A percentile compares a stretch with the other conserved stretches of the same genome.
These are phyloP conservation scores for Ceratocystis cacaofunesta DNA, from an alignment of 2,329 filamentous ascomycete species.

Conservation along the genomic window DNA sequence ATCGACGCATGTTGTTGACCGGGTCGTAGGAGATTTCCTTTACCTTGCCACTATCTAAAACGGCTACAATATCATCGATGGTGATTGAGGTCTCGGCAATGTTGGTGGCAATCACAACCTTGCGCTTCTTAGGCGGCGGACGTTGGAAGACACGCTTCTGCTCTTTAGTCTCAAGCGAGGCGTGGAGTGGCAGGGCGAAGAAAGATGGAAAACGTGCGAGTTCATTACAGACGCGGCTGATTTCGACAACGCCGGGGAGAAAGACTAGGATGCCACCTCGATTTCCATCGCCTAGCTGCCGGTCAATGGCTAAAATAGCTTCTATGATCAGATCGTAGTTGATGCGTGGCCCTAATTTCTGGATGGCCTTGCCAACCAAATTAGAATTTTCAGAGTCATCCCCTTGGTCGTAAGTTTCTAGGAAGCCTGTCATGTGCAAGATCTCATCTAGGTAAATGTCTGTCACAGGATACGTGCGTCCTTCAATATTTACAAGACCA, in stretches of 20 bases:
- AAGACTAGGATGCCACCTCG: slow-evolving; percentile 85
- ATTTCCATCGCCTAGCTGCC: slow-evolving; percentile 53
- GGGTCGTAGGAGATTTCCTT: slow-evolving; percentile 95
- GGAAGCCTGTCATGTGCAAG: slow-evolving; percentile 62
- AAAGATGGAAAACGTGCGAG: slow-evolving; percentile 48
- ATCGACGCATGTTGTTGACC: slow-evolving; percentile 80
- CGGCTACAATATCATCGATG: slow-evolving; percentile 90
- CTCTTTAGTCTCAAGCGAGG: slow-evolving; percentile 75
- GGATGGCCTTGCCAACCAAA: slow-evolving; percentile 53
- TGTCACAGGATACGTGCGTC: slow-evolving; percentile 76
- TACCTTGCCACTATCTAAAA: slow-evolving; percentile 87
- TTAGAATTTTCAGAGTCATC: slow-evolving; percentile 1
- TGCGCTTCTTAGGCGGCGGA: slow-evolving; percentile 65
- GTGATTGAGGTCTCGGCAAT: slow-evolving; percentile 98
- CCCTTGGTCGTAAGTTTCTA: slow-evolving; percentile 30
- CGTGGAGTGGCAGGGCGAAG: slow-evolving; percentile 77
- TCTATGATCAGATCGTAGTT: slow-evolving; percentile 80
- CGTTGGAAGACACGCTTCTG: slow-evolving; percentile 74
- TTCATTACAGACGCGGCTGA: slow-evolving; percentile 61
- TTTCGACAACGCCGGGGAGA: slow-evolving; percentile 81
- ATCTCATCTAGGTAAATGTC: slow-evolving; percentile 87
- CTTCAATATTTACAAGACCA: slow-evolving; percentile 71
- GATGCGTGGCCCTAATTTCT: slow-evolving; percentile 64
- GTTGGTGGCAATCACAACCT: slow-evolving; percentile 89
- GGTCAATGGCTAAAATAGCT: slow-evolving; percentile 68